A percentile compares a stretch with the other conserved stretches of the same genome.
phyloP scores from a whole-genome alignment of 208 protist species.

The Trypanosoma grayi region DNA sequence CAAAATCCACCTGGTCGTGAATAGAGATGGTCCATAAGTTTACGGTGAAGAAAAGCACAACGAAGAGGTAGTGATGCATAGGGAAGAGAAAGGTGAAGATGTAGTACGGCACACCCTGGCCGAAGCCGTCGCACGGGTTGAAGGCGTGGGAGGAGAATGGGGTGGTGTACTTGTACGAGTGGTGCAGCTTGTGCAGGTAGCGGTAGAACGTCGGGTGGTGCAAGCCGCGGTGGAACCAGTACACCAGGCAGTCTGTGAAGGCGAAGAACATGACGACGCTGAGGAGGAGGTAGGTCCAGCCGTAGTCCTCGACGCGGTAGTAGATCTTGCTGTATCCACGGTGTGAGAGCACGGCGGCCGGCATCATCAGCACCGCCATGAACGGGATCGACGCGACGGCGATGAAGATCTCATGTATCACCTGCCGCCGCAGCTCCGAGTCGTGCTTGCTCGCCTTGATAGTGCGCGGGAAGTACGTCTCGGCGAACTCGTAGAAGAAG shows the following conservation, averaged over 20 bases:
- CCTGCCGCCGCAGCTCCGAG: conserved; percentile 46
- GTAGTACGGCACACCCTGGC: conserved; percentile 93
- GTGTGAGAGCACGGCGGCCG: conserved; percentile 63
- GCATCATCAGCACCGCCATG: conserved; percentile 76
- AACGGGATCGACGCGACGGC: conserved; percentile 72
- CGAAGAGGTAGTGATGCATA: conserved; percentile 83
- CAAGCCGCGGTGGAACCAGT: conserved; percentile 93
- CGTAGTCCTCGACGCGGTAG: conserved; percentile 77
- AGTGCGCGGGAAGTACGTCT: conserved; percentile 73
- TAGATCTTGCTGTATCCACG: conserved; percentile 81
- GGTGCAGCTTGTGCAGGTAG: conserved; percentile 92
- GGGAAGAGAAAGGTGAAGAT: conserved; percentile 89
- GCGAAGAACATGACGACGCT: conserved; percentile 76
- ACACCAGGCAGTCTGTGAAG: conserved; percentile 93
- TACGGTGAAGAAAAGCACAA: conserved; percentile 87
- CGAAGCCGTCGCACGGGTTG: conserved; percentile 91
- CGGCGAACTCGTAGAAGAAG: conserved; percentile 45
- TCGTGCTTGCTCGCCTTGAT: conserved; percentile 44
- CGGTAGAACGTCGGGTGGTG: conserved; percentile 91
- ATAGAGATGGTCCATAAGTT: conserved; percentile 96
- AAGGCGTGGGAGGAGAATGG: conserved; percentile 93
- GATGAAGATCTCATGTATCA: conserved; percentile 74
- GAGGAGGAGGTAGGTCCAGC: conserved; percentile 63
- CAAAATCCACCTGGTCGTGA: conserved; percentile 91
- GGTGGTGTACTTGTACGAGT: conserved; percentile 85